Evolutionary conservation across 164 flowering plant species (phyloP), one percentile per base, ranked within the genome.

Genomic region (Echeveria elegans): DNA sequence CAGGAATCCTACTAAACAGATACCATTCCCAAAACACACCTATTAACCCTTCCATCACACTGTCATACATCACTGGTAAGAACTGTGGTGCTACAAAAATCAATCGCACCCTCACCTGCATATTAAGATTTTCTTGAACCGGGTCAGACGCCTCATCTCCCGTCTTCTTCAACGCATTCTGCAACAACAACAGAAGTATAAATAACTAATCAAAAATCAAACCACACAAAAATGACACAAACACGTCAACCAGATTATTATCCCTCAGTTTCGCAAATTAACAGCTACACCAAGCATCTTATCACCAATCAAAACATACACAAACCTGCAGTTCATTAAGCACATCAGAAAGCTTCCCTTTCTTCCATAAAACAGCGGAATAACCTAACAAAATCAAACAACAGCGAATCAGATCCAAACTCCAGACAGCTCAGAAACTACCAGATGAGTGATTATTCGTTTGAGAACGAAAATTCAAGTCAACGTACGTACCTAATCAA

Each of bases 301-400:
- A 2, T 6, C 29, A 43, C 11, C 65, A 53, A 31, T 16, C 18
- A 2, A 15, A n/a, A 31, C 31, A 21, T 14, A 5, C 0, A 31
- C 16, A 32, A 66, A 89, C 97, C 97, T 89, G 97, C 19, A 92
- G 80, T 16, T 89, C 91, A 34, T 79, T 86, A 26, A 88, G 23
- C 26, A 92, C 1, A 32, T 89, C 96, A 1, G 96, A 81, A 36
- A 92, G 64, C 72, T 82, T 81, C 0, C 90, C 88, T 58, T 89
- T 88, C 69, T 82, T 82, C 52, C 88, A 0, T 77, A 92, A 18
- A 52, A 89, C 52, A 48, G 96, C 78, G 10, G 92, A 78, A 68
- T 83, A 89, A 4, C 96, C 98, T 92, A n/a, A 26, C 23, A 68
- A 28, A 40, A 29, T 29, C 12, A 18, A 37, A 4, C 11, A 56